Base-by-base conservation (phyloP, 108 stramenopile genomes). In the Nitzschia sp. region DNA sequence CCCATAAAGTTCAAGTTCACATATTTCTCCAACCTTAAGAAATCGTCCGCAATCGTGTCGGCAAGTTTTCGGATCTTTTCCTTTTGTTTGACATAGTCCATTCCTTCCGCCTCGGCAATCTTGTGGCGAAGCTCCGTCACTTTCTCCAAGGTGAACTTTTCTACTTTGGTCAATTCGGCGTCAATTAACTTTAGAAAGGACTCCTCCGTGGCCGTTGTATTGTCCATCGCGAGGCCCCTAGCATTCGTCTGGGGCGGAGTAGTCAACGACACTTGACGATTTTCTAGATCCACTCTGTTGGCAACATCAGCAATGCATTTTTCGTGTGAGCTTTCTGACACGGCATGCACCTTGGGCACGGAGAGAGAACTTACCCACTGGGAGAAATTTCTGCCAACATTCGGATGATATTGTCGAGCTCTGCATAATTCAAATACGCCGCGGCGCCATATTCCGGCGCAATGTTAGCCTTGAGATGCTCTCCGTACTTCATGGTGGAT, bases 1-100 rank as follows among this genome's bases (percentile, higher is more conserved):
- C 95, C 98, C 83, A 94, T 96, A 69, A 96, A 97, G 75, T 98
- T 98, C 21, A 97, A 73, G 61, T 98, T 98, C 68, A 97, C 98
- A 72, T 93, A 98, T 54, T 96, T 97, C 78, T 98, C 98, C 26
- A 98, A 67, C 21, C 70, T 77, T 34, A 97, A 77, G 70, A 94
- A 93, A n/a, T 89, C 72, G 17, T 85, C 65, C 32, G 91, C 92
- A 26, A 89, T 79, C 11, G 72, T 66, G 54, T 94, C 92, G 21
- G 87, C 88, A 21, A 60, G 61, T 23, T 87, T 78, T 24, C 34
- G 56, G 15, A 75, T 9, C 67, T 60, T 42, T 33, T 62, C 71
- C 46, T 63, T 63, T 36, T 72, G 32, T 33, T 25, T 53, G 0
- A 1, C 63, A 23, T 68, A 65, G 1, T 79, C 64, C 54, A 70